These are phyloP conservation scores for Citrus maxima DNA, from an alignment of 345 rosid genomes.

Conservation along the genomic window DNA sequence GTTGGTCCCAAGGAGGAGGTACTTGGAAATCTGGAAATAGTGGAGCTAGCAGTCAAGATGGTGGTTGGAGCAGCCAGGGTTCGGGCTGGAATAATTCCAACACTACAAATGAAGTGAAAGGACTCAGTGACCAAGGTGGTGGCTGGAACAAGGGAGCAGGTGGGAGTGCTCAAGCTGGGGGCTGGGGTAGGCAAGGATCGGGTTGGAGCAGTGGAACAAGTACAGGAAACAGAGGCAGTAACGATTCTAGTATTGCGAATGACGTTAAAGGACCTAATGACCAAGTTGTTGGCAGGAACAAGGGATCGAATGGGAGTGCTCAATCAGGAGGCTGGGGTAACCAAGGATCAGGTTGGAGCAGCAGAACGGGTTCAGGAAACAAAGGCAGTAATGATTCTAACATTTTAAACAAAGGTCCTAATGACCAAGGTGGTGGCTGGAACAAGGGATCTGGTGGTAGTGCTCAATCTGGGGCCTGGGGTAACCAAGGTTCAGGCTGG, in stretches of 20 bases:
- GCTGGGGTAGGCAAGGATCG: constrained; percentile 14
- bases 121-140: background rate
- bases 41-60: constrained; percentile 24
- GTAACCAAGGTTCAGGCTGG: constrained; percentile 16
- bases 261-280: constrained; percentile 1
- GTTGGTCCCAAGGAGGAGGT: constrained; percentile 27
- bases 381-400: constrained; percentile 5
- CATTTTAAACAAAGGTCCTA: background rate
- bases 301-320: background rate
- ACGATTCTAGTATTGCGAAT: background rate
- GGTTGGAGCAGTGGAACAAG: constrained; percentile 19
- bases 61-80: constrained; percentile 37
- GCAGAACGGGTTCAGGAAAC: constrained; percentile 6
- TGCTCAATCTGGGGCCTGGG: constrained; percentile 11
- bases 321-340: constrained; percentile 14
- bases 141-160: constrained; percentile 8
- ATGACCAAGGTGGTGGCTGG: constrained; percentile 8
- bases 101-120: constrained; percentile 3
- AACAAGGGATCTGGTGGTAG: background rate
- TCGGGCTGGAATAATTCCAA: constrained; percentile 14
- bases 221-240: background rate
- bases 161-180: background rate
- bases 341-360: constrained; percentile 17
- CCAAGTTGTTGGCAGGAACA: constrained; percentile 3
- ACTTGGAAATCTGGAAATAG: constrained; percentile 31